Evolutionary conservation across 1,139 yeast species (phyloP).

Genomic region (Debaryomyces nepalensis): DNA sequence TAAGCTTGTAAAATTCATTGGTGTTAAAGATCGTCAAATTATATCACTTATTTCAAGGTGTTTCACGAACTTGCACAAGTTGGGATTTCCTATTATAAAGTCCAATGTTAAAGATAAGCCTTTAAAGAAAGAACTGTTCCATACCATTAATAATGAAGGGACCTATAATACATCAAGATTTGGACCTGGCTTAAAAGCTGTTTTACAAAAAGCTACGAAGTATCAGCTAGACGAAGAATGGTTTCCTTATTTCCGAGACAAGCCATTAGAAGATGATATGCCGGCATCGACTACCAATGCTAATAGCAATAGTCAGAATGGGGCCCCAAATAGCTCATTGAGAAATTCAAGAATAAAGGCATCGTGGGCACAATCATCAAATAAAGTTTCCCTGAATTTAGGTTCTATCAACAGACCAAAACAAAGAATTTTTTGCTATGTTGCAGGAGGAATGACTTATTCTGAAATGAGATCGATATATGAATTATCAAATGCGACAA

Average conservation of each 20-base stretch:
- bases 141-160: conserved; percentile 68
- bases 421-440: conserved; percentile 76
- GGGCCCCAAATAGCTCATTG: conserved; percentile 41
- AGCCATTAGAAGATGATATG: conserved; percentile 65
- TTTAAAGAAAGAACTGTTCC: conserved; percentile 54
- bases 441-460: conserved; percentile 90
- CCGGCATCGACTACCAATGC: conserved; percentile 30
- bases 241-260: conserved; percentile 81
- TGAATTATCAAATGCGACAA: conserved; percentile 63
- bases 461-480: conserved; percentile 80
- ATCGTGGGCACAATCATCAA: conserved; percentile 72
- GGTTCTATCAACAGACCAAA: conserved; percentile 42
- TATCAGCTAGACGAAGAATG: conserved; percentile 56
- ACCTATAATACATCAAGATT: conserved; percentile 78
- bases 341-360: conserved; percentile 80
- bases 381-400: conserved; percentile 26
- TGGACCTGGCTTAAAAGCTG: conserved; percentile 68
- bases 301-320: conserved; percentile 29
- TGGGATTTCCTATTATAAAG: conserved; percentile 74
- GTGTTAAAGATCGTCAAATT: conserved; percentile 61
- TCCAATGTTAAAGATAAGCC: conserved; percentile 40
- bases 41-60: conserved; percentile 50
- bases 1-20: conserved; percentile 73
- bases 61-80: conserved; percentile 63
- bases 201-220: conserved; percentile 53